Percentiles rank a stretch among this genome's conserved stretches.
phyloP scores from a whole-genome alignment of 768 basidiomycete species.

The Lyophyllum atratum region DNA sequence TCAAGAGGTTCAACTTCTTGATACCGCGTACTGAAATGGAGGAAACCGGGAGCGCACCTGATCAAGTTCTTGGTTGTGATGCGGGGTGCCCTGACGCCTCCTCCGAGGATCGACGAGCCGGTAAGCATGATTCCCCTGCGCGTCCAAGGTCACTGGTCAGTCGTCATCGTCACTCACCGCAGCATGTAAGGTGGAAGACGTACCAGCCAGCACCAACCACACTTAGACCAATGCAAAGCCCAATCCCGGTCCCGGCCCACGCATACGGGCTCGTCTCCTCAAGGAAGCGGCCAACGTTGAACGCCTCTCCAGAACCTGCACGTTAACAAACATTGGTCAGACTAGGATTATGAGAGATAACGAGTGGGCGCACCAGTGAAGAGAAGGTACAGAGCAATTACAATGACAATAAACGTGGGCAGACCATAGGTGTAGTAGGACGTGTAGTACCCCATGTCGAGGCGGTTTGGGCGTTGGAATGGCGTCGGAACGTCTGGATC shows the following conservation, averaged over 20 bases:
- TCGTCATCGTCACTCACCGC: not conserved
- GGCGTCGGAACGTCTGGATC: slow-evolving; percentile 13
- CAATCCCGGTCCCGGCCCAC: slow-evolving; percentile 91
- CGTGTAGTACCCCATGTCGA: slow-evolving; percentile 46
- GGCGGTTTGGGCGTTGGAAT: slow-evolving; percentile 10
- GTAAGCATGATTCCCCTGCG: slow-evolving; percentile 96
- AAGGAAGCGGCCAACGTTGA: slow-evolving; percentile 93
- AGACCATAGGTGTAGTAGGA: slow-evolving; percentile 70
- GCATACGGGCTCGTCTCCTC: slow-evolving; percentile 93
- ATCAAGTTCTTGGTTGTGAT: slow-evolving; percentile 98
- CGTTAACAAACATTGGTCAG: not conserved
- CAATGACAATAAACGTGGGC: slow-evolving; percentile 58
- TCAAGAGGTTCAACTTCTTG: not conserved
- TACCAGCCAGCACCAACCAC: slow-evolving; percentile 96
- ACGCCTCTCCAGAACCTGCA: slow-evolving; percentile 82
- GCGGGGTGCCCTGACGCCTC: slow-evolving; percentile 90
- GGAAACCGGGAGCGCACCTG: slow-evolving; percentile 54
- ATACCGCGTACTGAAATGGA: not conserved
- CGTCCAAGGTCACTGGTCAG: slow-evolving; percentile 12
- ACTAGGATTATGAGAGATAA: not conserved
- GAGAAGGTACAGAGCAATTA: slow-evolving; percentile 83
- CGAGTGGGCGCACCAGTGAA: slow-evolving; percentile 67
- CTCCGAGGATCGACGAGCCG: slow-evolving; percentile 94
- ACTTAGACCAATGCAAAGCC: slow-evolving; percentile 90
- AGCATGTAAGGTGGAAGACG: slow-evolving; percentile 25